Conservation (phyloP, 192 early-diverging fungal species). For the Coemansia javaensis region DNA sequence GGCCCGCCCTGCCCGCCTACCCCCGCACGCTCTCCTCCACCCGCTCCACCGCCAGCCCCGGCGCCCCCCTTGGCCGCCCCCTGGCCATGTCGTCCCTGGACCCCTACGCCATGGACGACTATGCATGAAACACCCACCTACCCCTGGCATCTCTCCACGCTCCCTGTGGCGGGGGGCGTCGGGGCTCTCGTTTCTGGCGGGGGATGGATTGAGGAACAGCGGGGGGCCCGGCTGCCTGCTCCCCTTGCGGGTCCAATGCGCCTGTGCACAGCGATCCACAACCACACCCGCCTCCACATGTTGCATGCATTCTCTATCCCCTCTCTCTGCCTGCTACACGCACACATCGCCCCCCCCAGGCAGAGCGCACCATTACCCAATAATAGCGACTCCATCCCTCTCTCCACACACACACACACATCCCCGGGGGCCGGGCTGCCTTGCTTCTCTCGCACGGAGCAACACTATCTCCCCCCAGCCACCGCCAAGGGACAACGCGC, state of each 20-base stretch:
- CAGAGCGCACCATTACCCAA: no score
- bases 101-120: slow-evolving; percentile 38
- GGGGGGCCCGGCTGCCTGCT: background rate
- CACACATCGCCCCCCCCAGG: no score
- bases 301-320: no score
- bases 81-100: slow-evolving; percentile 24
- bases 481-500: no score
- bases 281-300: no score
- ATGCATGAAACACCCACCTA: slow-evolving; percentile 25
- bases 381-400: background rate
- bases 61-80: slow-evolving; percentile 9
- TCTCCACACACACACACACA: background rate
- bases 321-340: no score
- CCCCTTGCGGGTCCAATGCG: background rate
- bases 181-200: no score
- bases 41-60: slow-evolving; percentile 26
- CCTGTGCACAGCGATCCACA: no score
- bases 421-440: background rate
- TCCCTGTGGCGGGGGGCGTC: background rate
- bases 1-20: slow-evolving; percentile 19
- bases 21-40: slow-evolving; percentile 41
- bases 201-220: slow-evolving; percentile 1
- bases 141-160: background rate
- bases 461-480: no score
- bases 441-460: no score